These are phyloP conservation scores for Chalaropsis thielavioides DNA, from an alignment of 2,329 filamentous ascomycete species.

Conservation along the genomic window DNA sequence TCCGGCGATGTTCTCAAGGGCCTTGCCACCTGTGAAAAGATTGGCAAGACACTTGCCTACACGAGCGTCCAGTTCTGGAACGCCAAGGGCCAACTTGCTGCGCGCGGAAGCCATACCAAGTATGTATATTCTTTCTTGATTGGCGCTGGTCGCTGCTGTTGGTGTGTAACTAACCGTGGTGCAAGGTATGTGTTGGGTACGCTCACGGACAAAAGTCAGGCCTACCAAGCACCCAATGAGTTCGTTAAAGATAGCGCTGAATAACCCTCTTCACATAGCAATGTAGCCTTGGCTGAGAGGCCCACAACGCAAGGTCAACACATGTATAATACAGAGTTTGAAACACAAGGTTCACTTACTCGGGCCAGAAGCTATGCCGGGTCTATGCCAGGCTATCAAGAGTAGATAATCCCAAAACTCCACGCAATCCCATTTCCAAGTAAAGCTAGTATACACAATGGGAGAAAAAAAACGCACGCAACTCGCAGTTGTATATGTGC, in stretches of 20 bases:
- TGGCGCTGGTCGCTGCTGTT: not conserved
- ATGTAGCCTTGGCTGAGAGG: not conserved
- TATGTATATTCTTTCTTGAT: slow-evolving; percentile 23
- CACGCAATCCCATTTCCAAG: slow-evolving; percentile 10
- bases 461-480: not conserved
- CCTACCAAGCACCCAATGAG: slow-evolving; percentile 8
- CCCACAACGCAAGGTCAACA: not conserved
- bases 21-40: slow-evolving; percentile 47
- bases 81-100: slow-evolving; percentile 42
- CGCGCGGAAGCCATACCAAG: slow-evolving; percentile 53
- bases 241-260: not conserved
- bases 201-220: slow-evolving; percentile 7
- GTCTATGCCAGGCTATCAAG: not conserved
- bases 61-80: slow-evolving; percentile 47
- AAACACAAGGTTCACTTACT: not conserved
- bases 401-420: slow-evolving; percentile 11
- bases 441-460: slow-evolving; percentile 8
- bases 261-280: not conserved
- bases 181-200: slow-evolving; percentile 14
- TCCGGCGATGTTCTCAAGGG: slow-evolving; percentile 42
- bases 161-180: not conserved
- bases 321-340: not conserved
- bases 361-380: not conserved
- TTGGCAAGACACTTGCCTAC: slow-evolving; percentile 49
- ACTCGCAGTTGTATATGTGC: not conserved